Evolutionary conservation across 108 stramenopile genomes (phyloP).

Genomic region (Pseudonitzschia pungens): DNA sequence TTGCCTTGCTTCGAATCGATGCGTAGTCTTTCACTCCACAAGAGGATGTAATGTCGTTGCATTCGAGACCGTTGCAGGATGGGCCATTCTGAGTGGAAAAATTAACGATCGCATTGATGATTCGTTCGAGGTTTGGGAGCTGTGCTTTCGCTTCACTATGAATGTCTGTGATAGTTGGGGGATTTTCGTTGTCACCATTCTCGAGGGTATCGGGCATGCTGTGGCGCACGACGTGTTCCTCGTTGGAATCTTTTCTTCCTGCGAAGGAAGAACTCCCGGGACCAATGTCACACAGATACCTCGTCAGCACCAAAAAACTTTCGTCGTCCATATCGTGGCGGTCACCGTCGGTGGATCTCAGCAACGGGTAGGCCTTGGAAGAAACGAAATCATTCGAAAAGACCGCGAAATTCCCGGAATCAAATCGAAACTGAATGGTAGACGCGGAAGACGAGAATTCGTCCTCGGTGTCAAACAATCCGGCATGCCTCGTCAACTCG

Average conservation of each 20-base stretch:
- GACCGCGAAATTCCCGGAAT: conserved; percentile 2
- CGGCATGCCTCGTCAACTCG: neutral
- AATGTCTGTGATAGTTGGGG: conserved; percentile 5
- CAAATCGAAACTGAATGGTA: conserved; percentile 21
- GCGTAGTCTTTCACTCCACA: conserved; percentile 28
- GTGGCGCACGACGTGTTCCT: neutral
- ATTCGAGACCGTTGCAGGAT: neutral
- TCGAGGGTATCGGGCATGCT: neutral
- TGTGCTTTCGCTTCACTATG: conserved; percentile 17
- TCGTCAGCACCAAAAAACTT: conserved; percentile 16
- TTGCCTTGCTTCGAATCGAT: conserved; percentile 39
- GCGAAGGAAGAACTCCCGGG: conserved; percentile 7
- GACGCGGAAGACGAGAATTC: conserved; percentile 18
- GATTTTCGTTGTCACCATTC: neutral
- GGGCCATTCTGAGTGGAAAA: conserved; percentile 29
- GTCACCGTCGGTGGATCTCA: neutral
- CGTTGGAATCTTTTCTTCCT: neutral
- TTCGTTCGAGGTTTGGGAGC: conserved; percentile 1
- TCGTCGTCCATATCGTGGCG: neutral
- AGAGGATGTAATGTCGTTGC: neutral
- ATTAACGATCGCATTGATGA: conserved; percentile 23
- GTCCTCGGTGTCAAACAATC: conserved; percentile 1
- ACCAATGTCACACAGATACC: conserved; percentile 34
- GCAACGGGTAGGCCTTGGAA: neutral
- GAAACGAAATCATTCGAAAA: conserved; percentile 8